Percentiles rank a stretch among this genome's conserved stretches.
These are phyloP conservation scores for Apiospora marii DNA, from an alignment of 2,329 filamentous ascomycete species.

Conservation along the genomic window DNA sequence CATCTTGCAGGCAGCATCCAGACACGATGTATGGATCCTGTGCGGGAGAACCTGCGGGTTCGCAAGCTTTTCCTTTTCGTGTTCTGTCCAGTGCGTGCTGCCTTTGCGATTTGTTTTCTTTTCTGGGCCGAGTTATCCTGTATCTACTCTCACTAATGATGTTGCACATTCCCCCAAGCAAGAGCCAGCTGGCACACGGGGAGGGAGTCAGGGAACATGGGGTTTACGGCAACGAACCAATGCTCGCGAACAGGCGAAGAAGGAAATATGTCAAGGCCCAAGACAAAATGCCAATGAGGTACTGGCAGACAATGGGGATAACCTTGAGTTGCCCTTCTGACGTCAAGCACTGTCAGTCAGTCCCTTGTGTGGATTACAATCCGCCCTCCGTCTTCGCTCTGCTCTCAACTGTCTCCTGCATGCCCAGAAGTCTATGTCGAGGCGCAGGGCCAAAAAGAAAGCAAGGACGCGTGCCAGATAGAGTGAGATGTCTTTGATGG, in stretches of 20 bases:
- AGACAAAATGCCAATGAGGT: not conserved
- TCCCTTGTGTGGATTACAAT: not conserved
- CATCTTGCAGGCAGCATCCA: not conserved
- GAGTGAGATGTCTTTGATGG: not conserved
- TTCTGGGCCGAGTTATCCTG: not conserved
- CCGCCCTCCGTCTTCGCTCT: not conserved
- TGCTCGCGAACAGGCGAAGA: not conserved
- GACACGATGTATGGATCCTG: not conserved
- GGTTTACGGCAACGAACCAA: not conserved
- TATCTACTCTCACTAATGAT: not conserved
- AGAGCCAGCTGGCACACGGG: not conserved
- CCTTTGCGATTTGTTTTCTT: not conserved
- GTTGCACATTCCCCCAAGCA: not conserved
- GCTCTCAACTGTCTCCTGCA: not conserved
- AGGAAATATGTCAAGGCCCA: not conserved
- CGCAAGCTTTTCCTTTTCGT: not conserved
- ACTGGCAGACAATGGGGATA: not conserved
- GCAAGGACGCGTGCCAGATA: conserved; percentile 2
- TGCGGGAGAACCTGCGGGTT: not conserved
- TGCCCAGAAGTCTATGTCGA: not conserved
- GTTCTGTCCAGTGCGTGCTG: not conserved
- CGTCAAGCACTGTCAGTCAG: not conserved
- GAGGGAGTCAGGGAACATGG: not conserved
- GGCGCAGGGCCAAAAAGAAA: not conserved
- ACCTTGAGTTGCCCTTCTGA: not conserved